Base-by-base conservation (phyloP, 495 filamentous ascomycete species). In the Lasiosphaeria miniovina region DNA sequence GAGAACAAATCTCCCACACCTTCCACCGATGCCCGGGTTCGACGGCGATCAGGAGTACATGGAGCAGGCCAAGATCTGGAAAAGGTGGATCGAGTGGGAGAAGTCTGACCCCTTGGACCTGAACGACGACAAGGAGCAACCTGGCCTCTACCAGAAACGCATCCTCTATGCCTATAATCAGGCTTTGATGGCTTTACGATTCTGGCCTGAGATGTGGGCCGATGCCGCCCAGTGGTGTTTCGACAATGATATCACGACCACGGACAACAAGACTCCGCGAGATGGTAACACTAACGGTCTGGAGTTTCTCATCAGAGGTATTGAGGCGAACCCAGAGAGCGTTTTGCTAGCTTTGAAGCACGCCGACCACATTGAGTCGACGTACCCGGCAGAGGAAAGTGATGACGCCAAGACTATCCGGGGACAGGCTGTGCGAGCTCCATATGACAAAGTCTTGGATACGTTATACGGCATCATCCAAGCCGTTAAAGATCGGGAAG, bases 171-270 rank as follows among this genome's bases (percentile, higher is more conserved):
- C 90, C 59, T 98, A 95, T 77, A 93, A 93, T 74, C 93, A 96
- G 70, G 90, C 94, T 35, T 77, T 94, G 41, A 97, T 97, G 91
- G 88, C 92, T 8, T 75, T 98, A 60, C 82, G 91, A 55, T 98
- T 96, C 68, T 90, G 91, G 80, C 94, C 95, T 3, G 90, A 93
- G 69, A 85, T 97, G 62, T 98, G 94, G 94, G 93, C 89, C 63
- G 91, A 96, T 51, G 94, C 93, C 3, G 89, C 92, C 11, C 89
- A 96, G 58, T 98, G 93, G 79, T 96, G 92, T 74, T 90, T 92
- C 68, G 77, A 85, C 52, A 92, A 96, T 67, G 84, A 84, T 54
- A 66, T 81, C 50, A 61, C 73, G 12, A 83, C 61, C 0, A 33
- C 89, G 61, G 75, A 83, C 50, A 91, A 94, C 66, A 83, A 82